Percentiles rank a stretch among this genome's conserved stretches.
phyloP scores from a whole-genome alignment of 164 flowering plant species.

The Taxillus chinensis region DNA sequence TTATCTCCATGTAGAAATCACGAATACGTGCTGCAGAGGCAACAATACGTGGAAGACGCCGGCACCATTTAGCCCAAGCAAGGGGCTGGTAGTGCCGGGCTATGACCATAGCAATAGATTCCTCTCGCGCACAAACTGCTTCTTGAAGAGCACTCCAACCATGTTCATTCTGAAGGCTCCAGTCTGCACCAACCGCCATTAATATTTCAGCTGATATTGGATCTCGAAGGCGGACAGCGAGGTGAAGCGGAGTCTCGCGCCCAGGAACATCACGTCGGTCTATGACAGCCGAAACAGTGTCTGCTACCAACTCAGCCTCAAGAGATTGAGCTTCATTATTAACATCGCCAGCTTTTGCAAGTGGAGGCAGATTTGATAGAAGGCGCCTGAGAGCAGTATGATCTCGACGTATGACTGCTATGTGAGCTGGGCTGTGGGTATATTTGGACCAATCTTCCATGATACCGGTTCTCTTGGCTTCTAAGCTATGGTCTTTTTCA shows the following conservation, averaged over 20 bases:
- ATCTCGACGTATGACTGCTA: conserved; percentile 68
- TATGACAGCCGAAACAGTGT: conserved; percentile 61
- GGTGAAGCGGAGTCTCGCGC: conserved; percentile 94
- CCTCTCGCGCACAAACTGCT: conserved; percentile 91
- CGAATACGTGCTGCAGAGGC: conserved; percentile 75
- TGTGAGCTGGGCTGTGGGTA: conserved; percentile 73
- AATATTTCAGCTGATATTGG: conserved; percentile 72
- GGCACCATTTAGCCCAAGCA: conserved; percentile 99
- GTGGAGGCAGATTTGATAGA: conserved; percentile 53
- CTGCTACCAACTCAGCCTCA: conserved; percentile 72
- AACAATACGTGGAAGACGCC: conserved; percentile 86
- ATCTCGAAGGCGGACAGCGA: conserved; percentile 78
- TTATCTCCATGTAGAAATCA: conserved; percentile 97
- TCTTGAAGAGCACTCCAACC: conserved; percentile 99
- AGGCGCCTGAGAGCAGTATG: conserved; percentile 48
- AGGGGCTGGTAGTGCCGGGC: conserved; percentile 95
- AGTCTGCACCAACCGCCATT: conserved; percentile 95
- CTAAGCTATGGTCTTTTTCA: conserved; percentile 12
- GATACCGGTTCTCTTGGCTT: neutral
- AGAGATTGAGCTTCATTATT: conserved; percentile 65
- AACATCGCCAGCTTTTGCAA: conserved; percentile 80
- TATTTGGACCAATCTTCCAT: conserved; percentile 86
- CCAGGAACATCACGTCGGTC: conserved; percentile 96
- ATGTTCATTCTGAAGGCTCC: conserved; percentile 95
- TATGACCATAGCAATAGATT: conserved; percentile 84